These are phyloP conservation scores for Dendrobium catenatum DNA, from an alignment of 106 monocot genomes.

Conservation along the genomic window DNA sequence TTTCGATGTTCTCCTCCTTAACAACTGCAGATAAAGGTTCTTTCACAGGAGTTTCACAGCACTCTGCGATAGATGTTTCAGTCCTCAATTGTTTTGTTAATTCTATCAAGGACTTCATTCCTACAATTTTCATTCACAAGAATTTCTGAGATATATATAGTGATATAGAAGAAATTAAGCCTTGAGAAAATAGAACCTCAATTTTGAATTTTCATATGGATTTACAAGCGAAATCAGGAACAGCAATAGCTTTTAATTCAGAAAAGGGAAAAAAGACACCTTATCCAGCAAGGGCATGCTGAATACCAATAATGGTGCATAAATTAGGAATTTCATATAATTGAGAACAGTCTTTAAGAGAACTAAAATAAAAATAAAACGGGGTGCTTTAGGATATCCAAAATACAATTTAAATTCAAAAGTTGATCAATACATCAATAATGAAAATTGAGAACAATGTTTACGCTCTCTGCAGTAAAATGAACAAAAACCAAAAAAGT, in stretches of 20 bases:
- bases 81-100: constrained; percentile 16
- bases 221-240: too few relatives aligned
- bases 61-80: neutral
- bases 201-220: neutral
- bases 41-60: neutral
- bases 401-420: neutral
- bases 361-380: too few relatives aligned
- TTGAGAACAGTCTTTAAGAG: too few relatives aligned
- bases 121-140: constrained; percentile 9
- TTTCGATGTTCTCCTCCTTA: constrained; percentile 7
- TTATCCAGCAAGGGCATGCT: too few relatives aligned
- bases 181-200: neutral
- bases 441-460: neutral
- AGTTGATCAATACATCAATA: neutral
- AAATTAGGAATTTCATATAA: too few relatives aligned
- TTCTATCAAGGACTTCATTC: constrained; percentile 23
- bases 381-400: neutral
- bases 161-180: neutral
- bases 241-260: too few relatives aligned
- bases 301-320: too few relatives aligned
- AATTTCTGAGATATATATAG: neutral
- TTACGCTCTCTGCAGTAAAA: neutral
- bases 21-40: neutral
- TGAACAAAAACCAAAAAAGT: neutral
- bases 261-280: too few relatives aligned